Conservation (phyloP, 345 rosid species). For the Rhizophora apiculata region DNA sequence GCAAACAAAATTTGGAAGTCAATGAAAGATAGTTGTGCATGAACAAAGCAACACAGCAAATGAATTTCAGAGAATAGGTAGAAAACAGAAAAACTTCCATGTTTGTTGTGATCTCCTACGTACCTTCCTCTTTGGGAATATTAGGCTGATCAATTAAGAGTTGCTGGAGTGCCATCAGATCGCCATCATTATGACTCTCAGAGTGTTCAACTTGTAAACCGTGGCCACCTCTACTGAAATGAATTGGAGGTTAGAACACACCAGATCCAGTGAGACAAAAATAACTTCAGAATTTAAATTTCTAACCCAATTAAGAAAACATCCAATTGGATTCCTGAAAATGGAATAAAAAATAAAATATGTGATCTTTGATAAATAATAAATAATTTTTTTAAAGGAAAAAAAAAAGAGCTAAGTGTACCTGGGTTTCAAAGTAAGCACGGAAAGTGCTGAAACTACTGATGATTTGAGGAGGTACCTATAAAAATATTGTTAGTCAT, state of each 20-base stretch:
- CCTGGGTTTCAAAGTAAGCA: conserved; percentile 58
- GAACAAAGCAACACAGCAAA: too few species aligned
- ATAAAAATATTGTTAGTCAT: conserved; percentile 2
- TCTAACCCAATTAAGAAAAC: not conserved
- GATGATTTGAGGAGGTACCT: conserved; percentile 71
- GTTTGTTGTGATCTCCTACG: not conserved
- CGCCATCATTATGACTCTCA: conserved; percentile 31
- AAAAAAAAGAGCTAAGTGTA: conserved; percentile 16
- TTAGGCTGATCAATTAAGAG: conserved; percentile 85
- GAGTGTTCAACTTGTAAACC: not conserved
- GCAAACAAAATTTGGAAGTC: too few species aligned
- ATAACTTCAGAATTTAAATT: too few species aligned
- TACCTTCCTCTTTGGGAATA: conserved; percentile 72
- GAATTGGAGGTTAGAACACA: not conserved
- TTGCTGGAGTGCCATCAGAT: conserved; percentile 57
- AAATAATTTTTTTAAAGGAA: too few species aligned
- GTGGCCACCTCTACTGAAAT: not conserved
- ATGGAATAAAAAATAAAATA: not conserved
- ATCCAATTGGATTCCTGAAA: not conserved
- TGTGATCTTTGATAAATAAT: not conserved
- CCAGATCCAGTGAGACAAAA: not conserved
- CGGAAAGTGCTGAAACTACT: conserved; percentile 62
- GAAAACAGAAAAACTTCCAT: not conserved
- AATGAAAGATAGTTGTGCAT: too few species aligned
- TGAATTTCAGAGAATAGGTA: too few species aligned